Evolutionary conservation across 345 rosid species (phyloP), one percentile per base, ranked within the genome.

Genomic region (Cochlearia excelsa): DNA sequence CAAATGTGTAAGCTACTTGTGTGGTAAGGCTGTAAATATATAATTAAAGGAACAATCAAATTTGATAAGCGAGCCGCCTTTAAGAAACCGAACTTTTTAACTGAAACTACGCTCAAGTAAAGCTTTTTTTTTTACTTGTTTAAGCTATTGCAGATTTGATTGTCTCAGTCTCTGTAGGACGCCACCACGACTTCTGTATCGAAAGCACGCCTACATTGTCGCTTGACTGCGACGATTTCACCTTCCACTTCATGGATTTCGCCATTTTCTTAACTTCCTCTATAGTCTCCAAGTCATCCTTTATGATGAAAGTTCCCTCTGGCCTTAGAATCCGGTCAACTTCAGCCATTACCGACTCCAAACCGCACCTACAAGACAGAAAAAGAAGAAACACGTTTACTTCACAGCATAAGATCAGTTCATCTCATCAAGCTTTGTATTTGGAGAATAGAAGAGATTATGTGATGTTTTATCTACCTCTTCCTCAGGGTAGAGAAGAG

Each of bases 261-360:
- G 75, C 82, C 71, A 87, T 64, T 62, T 70, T 76, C 79, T 78
- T 87, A 4, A 82, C 65, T 80, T 85, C 87, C 16, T 61, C 61
- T 61, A 91, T 75, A 2, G 80, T 80, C 59, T 84, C 85, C 31
- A 40, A 71, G 44, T 81, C 65, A 72, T 91, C 98, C 37, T 91
- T 70, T 44, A 91, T 71, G 38, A 87, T 81, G n/a, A 87, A 79
- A 59, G 77, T 80, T 49, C 94, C 96, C 39, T 84, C 81, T 11
- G 98, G 91, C 73, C 98, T 82, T 65, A 87, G 74, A 55, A 91
- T 84, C 70, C 95, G 62, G 73, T 91, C 96, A 26, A 84, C 89
- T 80, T 90, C 97, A 23, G 89, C 94, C 35, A 90, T 65, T 61
- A 84, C 83, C 0, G 81, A 49, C 56, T 75, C 76, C 47, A 90